Base-by-base conservation (phyloP, 2,329 filamentous ascomycete genomes). In the Pseudogymnoascus sp. region DNA sequence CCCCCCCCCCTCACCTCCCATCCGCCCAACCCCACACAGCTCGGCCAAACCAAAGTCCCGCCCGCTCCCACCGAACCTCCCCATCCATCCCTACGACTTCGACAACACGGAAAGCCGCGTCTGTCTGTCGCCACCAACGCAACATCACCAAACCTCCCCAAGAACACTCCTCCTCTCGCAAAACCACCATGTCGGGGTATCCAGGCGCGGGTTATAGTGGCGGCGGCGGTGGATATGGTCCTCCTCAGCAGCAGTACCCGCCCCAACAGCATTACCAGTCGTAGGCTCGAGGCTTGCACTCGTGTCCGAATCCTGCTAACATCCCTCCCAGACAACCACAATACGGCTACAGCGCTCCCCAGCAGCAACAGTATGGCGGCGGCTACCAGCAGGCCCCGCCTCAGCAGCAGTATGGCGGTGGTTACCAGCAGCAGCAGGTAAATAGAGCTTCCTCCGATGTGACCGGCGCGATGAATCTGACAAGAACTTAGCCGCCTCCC, bases 121-220 rank as follows among this genome's bases (percentile, higher is more conserved):
- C 39, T 42, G 16, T 42, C 38, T 8, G 42, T 52, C 23, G 23
- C 42, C 42, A 5, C 42, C 7, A 7, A 7, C 19, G 1, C 1
- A 9, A 52, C 42, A 28, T 52, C 42, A 28, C 19, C 42, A 23
- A 52, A 52, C 42, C 42, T 52, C 23, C 3, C 23, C 2, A n/a
- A n/a, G 4, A 6, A 19, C 38, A 41, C 38, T 11, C 11, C 30
- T 33, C 30, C 3, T 19, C 1, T 30, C 7, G 42, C 42, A 52
- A 5, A 9, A n/a, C 1, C n/a, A 52, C 42, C 62, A 88, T 88
- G 85, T 86, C 85, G 67, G 84, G 83, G 70, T 88, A 86, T 72
- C 83, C 83, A 67, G 80, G 80, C 64, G 73, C 78, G 64, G 76
- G 77, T 58, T 85, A 86, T 45, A 19, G 19, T 19, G 76, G 79